These are phyloP conservation scores for Hanseniaspora clermontiae DNA, from an alignment of 805 yeast genomes.

Conservation along the genomic window DNA sequence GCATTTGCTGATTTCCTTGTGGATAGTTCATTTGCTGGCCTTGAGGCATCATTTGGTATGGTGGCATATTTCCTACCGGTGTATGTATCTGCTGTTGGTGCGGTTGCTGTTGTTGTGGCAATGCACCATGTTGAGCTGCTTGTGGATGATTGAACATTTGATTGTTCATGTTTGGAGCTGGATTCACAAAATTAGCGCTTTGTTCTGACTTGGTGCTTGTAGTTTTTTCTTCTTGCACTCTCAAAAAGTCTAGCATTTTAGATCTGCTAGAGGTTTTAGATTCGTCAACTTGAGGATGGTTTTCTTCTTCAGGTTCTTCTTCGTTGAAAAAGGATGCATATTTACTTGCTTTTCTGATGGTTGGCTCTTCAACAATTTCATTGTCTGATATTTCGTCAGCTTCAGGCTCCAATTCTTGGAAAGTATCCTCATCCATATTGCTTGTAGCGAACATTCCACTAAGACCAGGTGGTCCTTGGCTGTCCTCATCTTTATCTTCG, in stretches of 20 bases:
- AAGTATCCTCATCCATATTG: neutral
- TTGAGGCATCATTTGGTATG: slow-evolving; percentile 16
- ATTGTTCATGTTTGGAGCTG: neutral
- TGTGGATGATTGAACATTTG: neutral
- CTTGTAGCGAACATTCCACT: slow-evolving; percentile 6
- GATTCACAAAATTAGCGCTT: neutral
- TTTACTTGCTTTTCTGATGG: slow-evolving; percentile 1
- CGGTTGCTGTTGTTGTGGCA: too few species aligned
- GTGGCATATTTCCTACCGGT: neutral
- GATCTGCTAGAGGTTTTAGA: neutral
- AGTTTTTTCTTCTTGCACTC: neutral
- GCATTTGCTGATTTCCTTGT: slow-evolving; percentile 12
- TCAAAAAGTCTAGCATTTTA: slow-evolving; percentile 8
- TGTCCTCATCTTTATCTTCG: neutral
- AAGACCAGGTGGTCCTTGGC: neutral
- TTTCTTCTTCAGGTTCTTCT: neutral
- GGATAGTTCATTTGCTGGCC: slow-evolving; percentile 14
- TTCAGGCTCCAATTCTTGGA: slow-evolving; percentile 6
- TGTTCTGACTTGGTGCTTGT: neutral
- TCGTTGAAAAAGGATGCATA: slow-evolving; percentile 8
- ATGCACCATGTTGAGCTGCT: too few species aligned
- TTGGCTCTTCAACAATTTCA: neutral
- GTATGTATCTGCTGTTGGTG: neutral
- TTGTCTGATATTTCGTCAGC: neutral
- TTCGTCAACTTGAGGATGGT: neutral